Conservation (phyloP, 495 filamentous ascomycete species). For the Acidomyces sp. region DNA sequence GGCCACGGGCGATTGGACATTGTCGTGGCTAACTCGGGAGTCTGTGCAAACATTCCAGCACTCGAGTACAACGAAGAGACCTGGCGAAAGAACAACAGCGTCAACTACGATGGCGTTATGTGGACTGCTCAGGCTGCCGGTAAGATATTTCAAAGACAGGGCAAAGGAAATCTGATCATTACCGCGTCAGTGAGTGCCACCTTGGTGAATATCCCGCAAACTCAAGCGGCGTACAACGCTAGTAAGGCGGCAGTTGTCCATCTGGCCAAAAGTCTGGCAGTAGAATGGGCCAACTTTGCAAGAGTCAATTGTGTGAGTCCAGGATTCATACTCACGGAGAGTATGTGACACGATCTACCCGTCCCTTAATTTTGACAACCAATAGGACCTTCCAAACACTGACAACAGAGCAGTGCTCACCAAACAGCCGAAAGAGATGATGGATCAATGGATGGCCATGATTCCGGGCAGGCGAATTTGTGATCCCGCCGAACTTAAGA, state of each 20-base stretch:
- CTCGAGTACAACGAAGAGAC: background rate
- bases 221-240: slow-evolving; percentile 8
- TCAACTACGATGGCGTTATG: slow-evolving; percentile 2
- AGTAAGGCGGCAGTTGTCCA: slow-evolving; percentile 11
- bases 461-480: slow-evolving; percentile 6
- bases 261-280: slow-evolving; percentile 10
- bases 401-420: slow-evolving; percentile 6
- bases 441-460: slow-evolving; percentile 5
- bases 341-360: no score
- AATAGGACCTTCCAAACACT: no score
- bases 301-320: slow-evolving; percentile 13
- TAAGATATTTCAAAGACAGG: slow-evolving; percentile 10
- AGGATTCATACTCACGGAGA: no score
- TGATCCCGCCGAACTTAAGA: slow-evolving; percentile 6
- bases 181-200: slow-evolving; percentile 2
- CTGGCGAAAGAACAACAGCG: background rate
- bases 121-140: slow-evolving; percentile 9
- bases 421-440: slow-evolving; percentile 1
- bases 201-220: slow-evolving; percentile 7
- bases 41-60: no score
- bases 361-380: no score
- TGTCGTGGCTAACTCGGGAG: background rate
- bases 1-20: slow-evolving; percentile 5
- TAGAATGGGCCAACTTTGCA: slow-evolving; percentile 10
- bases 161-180: slow-evolving; percentile 4